A percentile compares a stretch with the other conserved stretches of the same genome.
Evolutionary conservation across 371 early-diverging fungal genomes (phyloP).

Genomic region (Mycotypha africana): DNA sequence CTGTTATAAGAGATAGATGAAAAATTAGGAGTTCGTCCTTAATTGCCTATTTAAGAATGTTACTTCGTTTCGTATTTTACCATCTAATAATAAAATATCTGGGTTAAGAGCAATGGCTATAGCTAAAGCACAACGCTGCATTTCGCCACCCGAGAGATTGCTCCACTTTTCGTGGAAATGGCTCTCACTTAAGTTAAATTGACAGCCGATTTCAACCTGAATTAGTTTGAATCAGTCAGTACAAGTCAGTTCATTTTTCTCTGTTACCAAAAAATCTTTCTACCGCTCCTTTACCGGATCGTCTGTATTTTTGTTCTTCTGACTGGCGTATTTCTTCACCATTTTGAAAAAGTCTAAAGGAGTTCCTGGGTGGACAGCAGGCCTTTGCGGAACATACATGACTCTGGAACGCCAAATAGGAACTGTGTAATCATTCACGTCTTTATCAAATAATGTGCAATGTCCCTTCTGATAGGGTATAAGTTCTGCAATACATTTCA

Average conservation of each 20-base stretch:
- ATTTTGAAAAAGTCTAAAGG: conserved; percentile 65
- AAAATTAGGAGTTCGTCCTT: no score
- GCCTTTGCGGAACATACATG: conserved; percentile 86
- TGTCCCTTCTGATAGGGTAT: conserved; percentile 60
- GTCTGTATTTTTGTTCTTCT: conserved; percentile 39
- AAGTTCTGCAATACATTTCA: conserved; percentile 79
- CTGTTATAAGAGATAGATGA: conserved; percentile 35
- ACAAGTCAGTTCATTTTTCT: no score
- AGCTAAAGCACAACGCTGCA: conserved; percentile 77
- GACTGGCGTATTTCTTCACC: conserved; percentile 52
- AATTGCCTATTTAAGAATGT: no score
- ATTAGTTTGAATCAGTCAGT: background rate
- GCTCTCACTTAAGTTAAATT: conserved; percentile 64
- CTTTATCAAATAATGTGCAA: conserved; percentile 51
- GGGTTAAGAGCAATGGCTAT: conserved; percentile 82
- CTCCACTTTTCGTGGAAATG: conserved; percentile 75
- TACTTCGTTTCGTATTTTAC: conserved; percentile 26
- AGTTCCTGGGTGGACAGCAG: conserved; percentile 68
- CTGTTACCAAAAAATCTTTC: no score
- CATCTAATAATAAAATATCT: conserved; percentile 76
- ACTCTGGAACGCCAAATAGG: conserved; percentile 74
- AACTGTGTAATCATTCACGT: conserved; percentile 57
- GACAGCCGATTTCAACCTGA: conserved; percentile 46
- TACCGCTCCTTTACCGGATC: conserved; percentile 69
- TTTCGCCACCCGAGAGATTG: conserved; percentile 85